A percentile compares a stretch with the other conserved stretches of the same genome.
These are phyloP conservation scores for Eucalyptus marginata DNA, from an alignment of 345 rosid genomes.

Conservation along the genomic window DNA sequence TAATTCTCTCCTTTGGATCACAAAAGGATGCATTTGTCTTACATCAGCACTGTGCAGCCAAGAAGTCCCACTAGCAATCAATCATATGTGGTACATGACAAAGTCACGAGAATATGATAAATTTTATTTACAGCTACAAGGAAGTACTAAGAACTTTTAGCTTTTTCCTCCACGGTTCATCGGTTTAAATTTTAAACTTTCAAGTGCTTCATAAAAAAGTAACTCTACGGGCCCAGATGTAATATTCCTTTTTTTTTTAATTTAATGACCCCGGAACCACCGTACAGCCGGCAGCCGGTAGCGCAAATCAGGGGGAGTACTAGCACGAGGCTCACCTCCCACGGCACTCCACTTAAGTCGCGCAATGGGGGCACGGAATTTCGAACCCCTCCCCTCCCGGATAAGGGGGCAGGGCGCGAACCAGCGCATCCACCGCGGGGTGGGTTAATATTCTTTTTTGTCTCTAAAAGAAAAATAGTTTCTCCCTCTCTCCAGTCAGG, in stretches of 20 bases:
- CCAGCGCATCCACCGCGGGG: too few species aligned
- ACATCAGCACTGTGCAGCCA: not conserved
- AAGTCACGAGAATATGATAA: not conserved
- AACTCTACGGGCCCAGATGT: not conserved
- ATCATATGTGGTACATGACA: not conserved
- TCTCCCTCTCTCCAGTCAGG: not conserved
- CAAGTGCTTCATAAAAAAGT: not conserved
- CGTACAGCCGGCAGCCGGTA: too few species aligned
- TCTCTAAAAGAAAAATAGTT: not conserved
- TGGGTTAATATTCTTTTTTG: not conserved
- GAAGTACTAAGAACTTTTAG: not conserved
- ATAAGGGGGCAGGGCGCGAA: too few species aligned
- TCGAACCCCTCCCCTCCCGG: too few species aligned
- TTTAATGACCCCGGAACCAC: too few species aligned
- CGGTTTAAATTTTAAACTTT: not conserved
- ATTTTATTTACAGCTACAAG: not conserved
- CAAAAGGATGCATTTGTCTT: not conserved
- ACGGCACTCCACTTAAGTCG: too few species aligned
- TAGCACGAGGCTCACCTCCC: too few species aligned
- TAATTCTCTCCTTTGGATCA: not conserved
- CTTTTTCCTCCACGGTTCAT: not conserved
- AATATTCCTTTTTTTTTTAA: not conserved
- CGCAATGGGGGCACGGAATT: too few species aligned
- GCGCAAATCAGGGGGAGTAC: too few species aligned
- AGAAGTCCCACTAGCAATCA: not conserved